Evolutionary conservation across 176 grass and related monocot species (phyloP).

Genomic region (Echinochloa phyllopogon): DNA sequence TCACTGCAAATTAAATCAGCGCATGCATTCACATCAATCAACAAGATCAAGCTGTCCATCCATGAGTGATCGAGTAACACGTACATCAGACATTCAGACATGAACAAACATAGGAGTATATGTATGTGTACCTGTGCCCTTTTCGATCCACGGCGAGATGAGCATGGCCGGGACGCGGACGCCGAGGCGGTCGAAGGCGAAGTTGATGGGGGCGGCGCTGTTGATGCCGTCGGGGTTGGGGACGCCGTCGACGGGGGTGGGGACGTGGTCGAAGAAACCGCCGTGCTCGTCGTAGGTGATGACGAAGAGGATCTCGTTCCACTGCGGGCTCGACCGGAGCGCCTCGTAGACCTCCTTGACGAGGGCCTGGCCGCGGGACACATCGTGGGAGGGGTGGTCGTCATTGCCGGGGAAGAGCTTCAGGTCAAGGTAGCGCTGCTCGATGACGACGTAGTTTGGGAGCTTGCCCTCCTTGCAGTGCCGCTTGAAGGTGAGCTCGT

Average conservation of each 20-base stretch:
- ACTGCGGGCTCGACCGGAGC: slow-evolving; percentile 66
- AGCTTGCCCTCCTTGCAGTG: slow-evolving; percentile 69
- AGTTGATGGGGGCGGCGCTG: slow-evolving; percentile 36
- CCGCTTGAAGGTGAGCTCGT: slow-evolving; percentile 54
- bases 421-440: slow-evolving; percentile 76
- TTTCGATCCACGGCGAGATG: slow-evolving; percentile 77
- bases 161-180: slow-evolving; percentile 72
- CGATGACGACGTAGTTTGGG: slow-evolving; percentile 83
- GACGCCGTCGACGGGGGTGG: slow-evolving; percentile 60
- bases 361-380: slow-evolving; percentile 62
- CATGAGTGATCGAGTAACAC: too few relatives aligned
- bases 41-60: neutral
- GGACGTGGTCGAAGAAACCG: slow-evolving; percentile 81
- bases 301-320: slow-evolving; percentile 61
- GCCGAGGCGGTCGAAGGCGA: slow-evolving; percentile 72
- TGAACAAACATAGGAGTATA: neutral
- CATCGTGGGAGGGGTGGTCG: slow-evolving; percentile 82
- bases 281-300: slow-evolving; percentile 84
- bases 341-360: slow-evolving; percentile 82
- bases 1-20: slow-evolving; percentile 17
- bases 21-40: neutral
- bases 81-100: neutral
- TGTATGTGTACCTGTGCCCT: slow-evolving; percentile 25
- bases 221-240: slow-evolving; percentile 65
- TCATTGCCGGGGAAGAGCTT: slow-evolving; percentile 64